A percentile compares a stretch with the other conserved stretches of the same genome.
These are phyloP conservation scores for Brassica cretica DNA, from an alignment of 345 rosid species.

Conservation along the genomic window DNA sequence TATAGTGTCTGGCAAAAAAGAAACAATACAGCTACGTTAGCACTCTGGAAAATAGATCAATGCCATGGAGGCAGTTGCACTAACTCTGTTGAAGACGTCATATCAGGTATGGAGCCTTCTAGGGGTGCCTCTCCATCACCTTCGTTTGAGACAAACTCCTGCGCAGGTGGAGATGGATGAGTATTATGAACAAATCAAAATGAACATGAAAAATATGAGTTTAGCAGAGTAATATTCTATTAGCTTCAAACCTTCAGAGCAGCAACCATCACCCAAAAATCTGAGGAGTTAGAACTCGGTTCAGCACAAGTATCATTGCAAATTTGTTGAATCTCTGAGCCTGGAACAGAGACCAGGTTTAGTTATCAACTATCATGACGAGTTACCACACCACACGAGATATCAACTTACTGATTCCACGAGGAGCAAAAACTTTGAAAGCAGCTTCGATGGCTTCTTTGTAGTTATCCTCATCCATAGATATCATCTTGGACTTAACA, in stretches of 20 bases:
- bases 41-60: constrained; percentile 10
- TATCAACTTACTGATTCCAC: constrained; percentile 77
- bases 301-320: constrained; percentile 64
- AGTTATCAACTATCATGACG: not conserved
- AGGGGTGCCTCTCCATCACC: constrained; percentile 92
- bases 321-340: constrained; percentile 61
- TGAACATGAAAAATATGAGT: constrained; percentile 6
- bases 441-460: constrained; percentile 89
- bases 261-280: constrained; percentile 97
- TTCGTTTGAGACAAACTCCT: constrained; percentile 89
- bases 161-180: constrained; percentile 2
- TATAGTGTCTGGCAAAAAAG: constrained; percentile 65
- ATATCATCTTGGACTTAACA: constrained; percentile 66
- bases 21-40: constrained; percentile 11
- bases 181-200: constrained; percentile 1
- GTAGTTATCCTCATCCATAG: constrained; percentile 86
- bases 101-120: constrained; percentile 96
- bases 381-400: constrained; percentile 19
- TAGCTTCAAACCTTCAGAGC: constrained; percentile 76
- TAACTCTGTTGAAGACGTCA: constrained; percentile 99
- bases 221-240: constrained; percentile 2
- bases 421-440: constrained; percentile 86
- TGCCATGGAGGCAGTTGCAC: constrained; percentile 30
- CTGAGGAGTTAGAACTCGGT: constrained; percentile 65
- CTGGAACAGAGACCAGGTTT: constrained; percentile 42